These are phyloP conservation scores for Usnea hakonensis DNA, from an alignment of 495 filamentous ascomycete species.

Conservation along the genomic window DNA sequence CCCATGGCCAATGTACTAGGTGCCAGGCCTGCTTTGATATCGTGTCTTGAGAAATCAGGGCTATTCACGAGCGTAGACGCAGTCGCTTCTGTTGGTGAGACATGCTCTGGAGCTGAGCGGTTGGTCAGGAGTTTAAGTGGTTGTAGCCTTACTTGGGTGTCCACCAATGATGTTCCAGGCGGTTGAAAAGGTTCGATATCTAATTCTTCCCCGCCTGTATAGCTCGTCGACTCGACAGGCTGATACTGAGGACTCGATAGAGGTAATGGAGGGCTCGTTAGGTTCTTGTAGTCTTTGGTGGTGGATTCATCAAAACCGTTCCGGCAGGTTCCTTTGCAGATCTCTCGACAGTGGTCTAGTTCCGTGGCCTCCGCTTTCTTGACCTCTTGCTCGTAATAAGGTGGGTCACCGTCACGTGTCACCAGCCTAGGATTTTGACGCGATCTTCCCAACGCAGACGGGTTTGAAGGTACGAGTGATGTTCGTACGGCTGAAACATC, in stretches of 20 bases:
- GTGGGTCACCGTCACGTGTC: slow-evolving; percentile 3
- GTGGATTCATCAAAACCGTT: background rate
- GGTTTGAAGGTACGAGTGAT: slow-evolving; percentile 5
- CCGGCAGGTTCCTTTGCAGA: background rate
- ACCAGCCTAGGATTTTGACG: background rate
- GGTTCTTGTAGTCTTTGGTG: background rate
- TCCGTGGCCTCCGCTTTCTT: slow-evolving; percentile 7
- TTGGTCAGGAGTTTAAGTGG: background rate
- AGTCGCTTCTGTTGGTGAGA: background rate
- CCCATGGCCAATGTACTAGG: background rate
- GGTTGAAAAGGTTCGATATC: background rate
- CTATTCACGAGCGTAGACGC: slow-evolving; percentile 7
- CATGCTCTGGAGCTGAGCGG: background rate
- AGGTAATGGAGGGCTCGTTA: background rate
- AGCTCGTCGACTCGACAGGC: background rate
- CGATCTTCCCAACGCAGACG: background rate
- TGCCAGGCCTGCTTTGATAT: background rate
- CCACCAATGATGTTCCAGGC: background rate
- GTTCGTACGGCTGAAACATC: slow-evolving; percentile 8
- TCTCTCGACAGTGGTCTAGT: slow-evolving; percentile 6
- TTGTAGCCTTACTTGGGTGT: too few relatives aligned
- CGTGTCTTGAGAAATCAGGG: background rate
- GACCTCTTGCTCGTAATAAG: slow-evolving; percentile 10
- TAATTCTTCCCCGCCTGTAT: background rate
- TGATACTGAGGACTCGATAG: background rate